Evolutionary conservation across 768 basidiomycete species (phyloP).

Genomic region (Terana coerulea): DNA sequence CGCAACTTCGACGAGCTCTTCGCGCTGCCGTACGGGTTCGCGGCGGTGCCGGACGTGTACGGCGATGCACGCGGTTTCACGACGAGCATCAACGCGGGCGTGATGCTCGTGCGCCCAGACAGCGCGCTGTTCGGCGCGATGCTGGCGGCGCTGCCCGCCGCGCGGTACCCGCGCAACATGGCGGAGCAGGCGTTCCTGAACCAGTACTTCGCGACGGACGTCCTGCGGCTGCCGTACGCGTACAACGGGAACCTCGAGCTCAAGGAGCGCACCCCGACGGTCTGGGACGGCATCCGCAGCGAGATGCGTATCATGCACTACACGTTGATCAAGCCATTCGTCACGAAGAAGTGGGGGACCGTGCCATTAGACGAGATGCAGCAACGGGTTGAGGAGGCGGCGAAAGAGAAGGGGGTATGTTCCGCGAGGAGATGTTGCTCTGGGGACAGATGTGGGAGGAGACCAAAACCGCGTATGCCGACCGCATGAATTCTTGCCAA

Average conservation of each 20-base stretch:
- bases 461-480: neutral
- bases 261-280: conserved; percentile 27
- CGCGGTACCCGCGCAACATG: conserved; percentile 28
- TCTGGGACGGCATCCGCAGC: conserved; percentile 32
- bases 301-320: conserved; percentile 38
- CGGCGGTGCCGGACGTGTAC: conserved; percentile 39
- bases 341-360: neutral
- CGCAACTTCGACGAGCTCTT: conserved; percentile 44
- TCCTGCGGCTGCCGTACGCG: conserved; percentile 34
- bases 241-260: conserved; percentile 41
- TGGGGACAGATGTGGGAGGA: conserved; percentile 5
- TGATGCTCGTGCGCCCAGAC: conserved; percentile 32
- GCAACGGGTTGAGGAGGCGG: conserved; percentile 4
- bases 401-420: neutral
- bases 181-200: conserved; percentile 43
- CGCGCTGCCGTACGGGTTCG: conserved; percentile 36
- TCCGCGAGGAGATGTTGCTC: neutral
- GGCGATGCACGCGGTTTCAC: conserved; percentile 29
- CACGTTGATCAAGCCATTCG: conserved; percentile 31
- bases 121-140: conserved; percentile 29
- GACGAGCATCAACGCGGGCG: conserved; percentile 37
- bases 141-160: conserved; percentile 26
- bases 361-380: neutral
- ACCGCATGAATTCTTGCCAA: neutral
- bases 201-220: conserved; percentile 34